Conservation (phyloP, 1,284 basidiomycete genomes). For the Tylopilus sp. region DNA sequence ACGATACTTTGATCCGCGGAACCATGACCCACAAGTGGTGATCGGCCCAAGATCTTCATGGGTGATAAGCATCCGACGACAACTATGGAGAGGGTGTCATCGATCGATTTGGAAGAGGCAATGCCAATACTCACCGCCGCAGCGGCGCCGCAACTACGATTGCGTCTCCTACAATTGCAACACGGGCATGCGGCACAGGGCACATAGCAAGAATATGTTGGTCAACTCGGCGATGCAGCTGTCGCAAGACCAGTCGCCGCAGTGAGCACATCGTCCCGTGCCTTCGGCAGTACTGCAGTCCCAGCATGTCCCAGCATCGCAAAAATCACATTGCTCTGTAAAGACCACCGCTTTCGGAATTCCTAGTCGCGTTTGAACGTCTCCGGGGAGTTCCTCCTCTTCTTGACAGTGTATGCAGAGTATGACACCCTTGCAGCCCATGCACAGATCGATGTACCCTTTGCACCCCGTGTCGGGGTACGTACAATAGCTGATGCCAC, state of each 20-base stretch:
- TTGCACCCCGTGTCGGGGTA: neutral
- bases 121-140: slow-evolving; percentile 1
- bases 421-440: slow-evolving; percentile 8
- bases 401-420: slow-evolving; percentile 15
- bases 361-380: neutral
- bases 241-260: slow-evolving; percentile 9
- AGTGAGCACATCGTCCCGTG: slow-evolving; percentile 5
- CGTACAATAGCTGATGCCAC: slow-evolving; percentile 11
- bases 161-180: neutral
- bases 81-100: neutral
- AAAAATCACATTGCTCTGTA: neutral
- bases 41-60: neutral
- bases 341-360: slow-evolving; percentile 1
- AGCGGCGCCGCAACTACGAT: neutral
- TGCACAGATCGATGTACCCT: slow-evolving; percentile 2
- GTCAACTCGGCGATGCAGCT: neutral
- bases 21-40: neutral
- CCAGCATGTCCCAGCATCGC: slow-evolving; percentile 9
- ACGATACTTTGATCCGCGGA: neutral
- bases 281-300: neutral
- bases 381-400: slow-evolving; percentile 11
- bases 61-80: neutral
- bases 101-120: neutral
- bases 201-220: neutral
- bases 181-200: slow-evolving; percentile 1